Evolutionary conservation across 768 basidiomycete genomes (phyloP).

Genomic region (Psilocybe tampanensis): DNA sequence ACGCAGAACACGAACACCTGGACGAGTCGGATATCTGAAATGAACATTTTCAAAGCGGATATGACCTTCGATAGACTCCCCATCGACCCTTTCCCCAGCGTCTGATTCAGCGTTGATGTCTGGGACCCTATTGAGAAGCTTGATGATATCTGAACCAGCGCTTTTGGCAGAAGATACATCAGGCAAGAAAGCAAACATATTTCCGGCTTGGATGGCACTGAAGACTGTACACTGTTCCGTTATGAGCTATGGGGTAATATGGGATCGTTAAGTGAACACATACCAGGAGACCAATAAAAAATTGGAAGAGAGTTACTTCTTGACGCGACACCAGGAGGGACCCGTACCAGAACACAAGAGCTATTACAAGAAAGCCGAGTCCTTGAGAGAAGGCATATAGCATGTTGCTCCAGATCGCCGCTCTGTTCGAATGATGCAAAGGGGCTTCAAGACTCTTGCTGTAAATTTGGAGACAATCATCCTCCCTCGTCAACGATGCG

Average conservation of each 20-base stretch:
- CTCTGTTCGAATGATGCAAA: conserved; percentile 61
- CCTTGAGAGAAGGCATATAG: conserved; percentile 79
- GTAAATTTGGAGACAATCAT: conserved; percentile 70
- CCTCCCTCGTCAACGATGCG: conserved; percentile 86
- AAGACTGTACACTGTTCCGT: conserved; percentile 77
- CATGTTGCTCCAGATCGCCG: conserved; percentile 63
- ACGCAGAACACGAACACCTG: conserved; percentile 80
- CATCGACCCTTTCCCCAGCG: conserved; percentile 57
- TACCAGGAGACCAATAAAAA: conserved; percentile 87
- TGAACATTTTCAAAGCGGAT: conserved; percentile 79
- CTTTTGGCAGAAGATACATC: conserved; percentile 85
- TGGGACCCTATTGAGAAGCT: conserved; percentile 70
- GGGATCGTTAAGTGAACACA: neutral
- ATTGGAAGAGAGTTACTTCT: conserved; percentile 58
- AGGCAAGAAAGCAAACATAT: conserved; percentile 82
- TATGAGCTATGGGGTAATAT: too few relatives aligned
- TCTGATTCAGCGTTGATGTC: conserved; percentile 81
- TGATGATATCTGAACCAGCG: conserved; percentile 75
- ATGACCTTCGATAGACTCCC: conserved; percentile 51
- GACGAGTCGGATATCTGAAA: conserved; percentile 91
- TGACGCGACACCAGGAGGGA: conserved; percentile 56
- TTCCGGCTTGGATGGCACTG: conserved; percentile 86
- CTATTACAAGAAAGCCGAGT: conserved; percentile 77
- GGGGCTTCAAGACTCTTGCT: conserved; percentile 73
- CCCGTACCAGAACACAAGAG: conserved; percentile 82